Conservation (phyloP, 192 early-diverging fungal genomes). For the Coemansia nantahalensis region DNA sequence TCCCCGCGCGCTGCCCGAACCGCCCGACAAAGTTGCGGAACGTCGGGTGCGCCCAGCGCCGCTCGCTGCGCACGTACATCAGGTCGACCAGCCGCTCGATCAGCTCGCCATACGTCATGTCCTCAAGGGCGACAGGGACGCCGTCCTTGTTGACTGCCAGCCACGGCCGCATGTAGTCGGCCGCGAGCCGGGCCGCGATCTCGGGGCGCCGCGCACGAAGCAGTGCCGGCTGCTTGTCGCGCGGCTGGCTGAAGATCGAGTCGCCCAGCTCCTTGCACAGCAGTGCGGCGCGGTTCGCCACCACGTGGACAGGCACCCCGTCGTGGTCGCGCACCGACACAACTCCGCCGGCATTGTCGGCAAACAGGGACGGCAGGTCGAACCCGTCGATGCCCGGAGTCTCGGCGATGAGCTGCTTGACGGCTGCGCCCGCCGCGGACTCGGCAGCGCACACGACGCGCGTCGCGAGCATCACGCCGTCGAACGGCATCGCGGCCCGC, state of each 20-base stretch:
- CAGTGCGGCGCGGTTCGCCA: conserved; percentile 84
- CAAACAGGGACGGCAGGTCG: conserved; percentile 81
- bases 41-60: conserved; percentile 79
- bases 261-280: conserved; percentile 91
- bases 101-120: conserved; percentile 92
- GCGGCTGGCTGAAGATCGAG: conserved; percentile 76
- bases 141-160: conserved; percentile 79
- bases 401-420: conserved; percentile 82
- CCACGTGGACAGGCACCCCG: conserved; percentile 87
- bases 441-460: conserved; percentile 90
- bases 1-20: conserved; percentile 67
- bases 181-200: conserved; percentile 81
- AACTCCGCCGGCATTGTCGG: conserved; percentile 76
- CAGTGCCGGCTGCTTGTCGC: conserved; percentile 74
- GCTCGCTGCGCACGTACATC: conserved; percentile 65
- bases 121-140: conserved; percentile 68
- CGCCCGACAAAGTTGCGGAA: conserved; percentile 73
- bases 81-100: conserved; percentile 77
- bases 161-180: conserved; percentile 93
- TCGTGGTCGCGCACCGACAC: conserved; percentile 84
- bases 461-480: conserved; percentile 88
- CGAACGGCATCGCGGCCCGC: conserved; percentile 87
- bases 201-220: conserved; percentile 78
- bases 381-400: conserved; percentile 75
- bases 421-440: conserved; percentile 61